Conservation (phyloP, 192 early-diverging fungal genomes). For the Mortierella hygrophila region DNA sequence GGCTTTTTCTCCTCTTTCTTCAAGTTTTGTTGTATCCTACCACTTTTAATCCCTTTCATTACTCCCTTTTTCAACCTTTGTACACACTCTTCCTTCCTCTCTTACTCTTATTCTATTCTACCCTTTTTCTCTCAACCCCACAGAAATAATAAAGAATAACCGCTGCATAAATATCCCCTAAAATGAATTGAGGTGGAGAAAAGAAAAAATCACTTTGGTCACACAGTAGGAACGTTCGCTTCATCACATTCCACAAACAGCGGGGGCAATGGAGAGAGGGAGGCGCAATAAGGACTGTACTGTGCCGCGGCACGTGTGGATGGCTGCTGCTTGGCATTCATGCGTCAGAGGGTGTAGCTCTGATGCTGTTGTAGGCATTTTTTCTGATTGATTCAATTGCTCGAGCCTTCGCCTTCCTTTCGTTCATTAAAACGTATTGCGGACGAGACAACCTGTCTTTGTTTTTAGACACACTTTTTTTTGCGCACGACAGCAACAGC, state of each 20-base stretch:
- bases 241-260: background rate
- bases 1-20: background rate
- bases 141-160: background rate
- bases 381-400: no score
- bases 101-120: background rate
- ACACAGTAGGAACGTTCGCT: background rate
- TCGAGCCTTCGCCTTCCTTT: background rate
- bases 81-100: background rate
- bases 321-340: background rate
- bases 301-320: background rate
- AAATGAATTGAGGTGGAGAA: background rate
- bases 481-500: background rate
- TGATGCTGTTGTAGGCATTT: no score
- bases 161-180: background rate
- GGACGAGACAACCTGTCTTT: no score
- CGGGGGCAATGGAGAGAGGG: background rate
- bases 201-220: background rate
- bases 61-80: background rate
- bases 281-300: background rate
- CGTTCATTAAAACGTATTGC: no score
- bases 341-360: background rate
- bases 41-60: background rate
- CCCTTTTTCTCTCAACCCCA: background rate
- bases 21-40: background rate
- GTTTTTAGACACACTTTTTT: background rate